Percentiles rank a stretch among this genome's conserved stretches.
Conservation (phyloP, 192 early-diverging fungal species). For the Bifiguratus adelaidae region DNA sequence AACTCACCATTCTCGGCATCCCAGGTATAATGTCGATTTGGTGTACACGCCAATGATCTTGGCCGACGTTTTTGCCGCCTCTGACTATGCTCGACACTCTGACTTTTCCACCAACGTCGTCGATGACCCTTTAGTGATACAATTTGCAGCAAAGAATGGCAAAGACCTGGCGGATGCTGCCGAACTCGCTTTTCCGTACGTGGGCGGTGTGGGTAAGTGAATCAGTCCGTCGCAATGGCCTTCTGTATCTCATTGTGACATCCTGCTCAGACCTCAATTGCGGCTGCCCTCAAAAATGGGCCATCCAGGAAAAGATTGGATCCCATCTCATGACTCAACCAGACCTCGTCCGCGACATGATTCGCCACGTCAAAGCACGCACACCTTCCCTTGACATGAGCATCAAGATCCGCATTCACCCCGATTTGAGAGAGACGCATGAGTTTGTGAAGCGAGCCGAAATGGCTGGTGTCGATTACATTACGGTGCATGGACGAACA, state of each 20-base stretch:
- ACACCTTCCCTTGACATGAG: conserved; percentile 63
- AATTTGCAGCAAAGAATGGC: conserved; percentile 83
- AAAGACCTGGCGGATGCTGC: conserved; percentile 78
- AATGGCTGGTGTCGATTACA: conserved; percentile 78
- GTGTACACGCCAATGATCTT: conserved; percentile 96
- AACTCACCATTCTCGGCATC: neutral
- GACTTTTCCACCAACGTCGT: conserved; percentile 73
- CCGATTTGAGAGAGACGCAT: conserved; percentile 62
- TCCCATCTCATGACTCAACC: conserved; percentile 79
- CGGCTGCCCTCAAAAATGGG: conserved; percentile 97
- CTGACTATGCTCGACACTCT: conserved; percentile 62
- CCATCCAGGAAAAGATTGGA: conserved; percentile 81
- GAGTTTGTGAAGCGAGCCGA: conserved; percentile 81
- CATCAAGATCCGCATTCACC: conserved; percentile 85
- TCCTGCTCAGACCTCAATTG: conserved; percentile 62
- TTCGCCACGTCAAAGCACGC: conserved; percentile 57
- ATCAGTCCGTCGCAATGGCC: neutral
- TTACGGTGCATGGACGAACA: conserved; percentile 87
- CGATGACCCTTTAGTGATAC: conserved; percentile 88
- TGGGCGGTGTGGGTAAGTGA: conserved; percentile 42
- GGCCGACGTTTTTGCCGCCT: conserved; percentile 81
- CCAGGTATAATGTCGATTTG: conserved; percentile 77
- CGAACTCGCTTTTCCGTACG: conserved; percentile 69
- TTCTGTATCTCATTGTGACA: neutral
- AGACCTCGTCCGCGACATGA: conserved; percentile 88